A percentile compares a stretch with the other conserved stretches of the same genome.
Evolutionary conservation across 2,329 filamentous ascomycete species (phyloP).

Genomic region (Aspergillus calidoustus): DNA sequence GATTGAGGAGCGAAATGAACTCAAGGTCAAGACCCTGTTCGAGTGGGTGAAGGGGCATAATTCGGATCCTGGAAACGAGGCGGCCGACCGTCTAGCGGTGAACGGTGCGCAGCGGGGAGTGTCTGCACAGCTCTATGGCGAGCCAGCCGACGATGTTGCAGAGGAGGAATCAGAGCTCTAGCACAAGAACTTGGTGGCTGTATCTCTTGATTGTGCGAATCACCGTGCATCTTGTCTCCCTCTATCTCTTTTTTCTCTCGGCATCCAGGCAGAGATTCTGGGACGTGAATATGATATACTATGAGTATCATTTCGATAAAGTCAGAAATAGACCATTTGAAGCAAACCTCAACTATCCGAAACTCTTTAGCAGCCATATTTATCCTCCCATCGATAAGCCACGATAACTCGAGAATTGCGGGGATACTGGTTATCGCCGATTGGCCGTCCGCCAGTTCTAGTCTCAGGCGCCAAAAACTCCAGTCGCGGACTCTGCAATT

Average conservation of each 20-base stretch:
- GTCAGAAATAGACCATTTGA: background rate
- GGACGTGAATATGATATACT: background rate
- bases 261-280: background rate
- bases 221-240: background rate
- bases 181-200: background rate
- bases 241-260: background rate
- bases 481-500: background rate
- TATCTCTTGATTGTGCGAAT: background rate
- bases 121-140: constrained; percentile 27
- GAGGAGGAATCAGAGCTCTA: constrained; percentile 26
- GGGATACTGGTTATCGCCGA: background rate
- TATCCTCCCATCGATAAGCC: background rate
- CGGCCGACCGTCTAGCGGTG: constrained; percentile 79
- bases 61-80: constrained; percentile 72
- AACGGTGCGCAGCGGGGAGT: constrained; percentile 59
- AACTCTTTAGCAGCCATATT: background rate
- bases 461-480: background rate
- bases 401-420: background rate
- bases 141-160: constrained; percentile 24
- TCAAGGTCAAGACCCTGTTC: constrained; percentile 69
- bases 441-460: background rate
- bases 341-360: background rate
- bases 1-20: constrained; percentile 69
- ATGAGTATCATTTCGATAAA: background rate
- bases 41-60: constrained; percentile 91